A percentile compares a stretch with the other conserved stretches of the same genome.
Conservation (phyloP, 2,329 filamentous ascomycete species). For the Aspergillus sp. region DNA sequence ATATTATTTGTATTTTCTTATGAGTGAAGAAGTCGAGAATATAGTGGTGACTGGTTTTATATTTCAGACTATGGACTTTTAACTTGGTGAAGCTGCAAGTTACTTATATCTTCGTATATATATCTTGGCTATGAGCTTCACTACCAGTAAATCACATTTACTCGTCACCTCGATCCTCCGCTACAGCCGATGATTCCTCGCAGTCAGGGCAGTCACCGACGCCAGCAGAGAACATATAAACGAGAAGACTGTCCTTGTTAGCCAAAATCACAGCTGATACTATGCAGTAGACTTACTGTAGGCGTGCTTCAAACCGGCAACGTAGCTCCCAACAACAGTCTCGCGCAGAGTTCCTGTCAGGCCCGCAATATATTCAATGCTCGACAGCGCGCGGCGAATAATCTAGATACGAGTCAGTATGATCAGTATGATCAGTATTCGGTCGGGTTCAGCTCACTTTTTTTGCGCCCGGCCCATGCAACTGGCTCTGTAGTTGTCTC, state of each 20-base stretch:
- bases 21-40: too few species aligned
- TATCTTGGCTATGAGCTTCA: too few species aligned
- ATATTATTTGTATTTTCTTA: too few species aligned
- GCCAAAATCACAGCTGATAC: neutral
- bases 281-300: slow-evolving; percentile 10
- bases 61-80: too few species aligned
- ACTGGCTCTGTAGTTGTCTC: slow-evolving; percentile 27
- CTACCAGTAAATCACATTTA: too few species aligned
- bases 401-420: neutral
- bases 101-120: neutral
- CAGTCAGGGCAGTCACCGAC: slow-evolving; percentile 4
- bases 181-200: slow-evolving; percentile 9
- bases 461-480: slow-evolving; percentile 29
- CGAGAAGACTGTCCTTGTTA: slow-evolving; percentile 1
- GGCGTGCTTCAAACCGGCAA: slow-evolving; percentile 10
- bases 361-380: slow-evolving; percentile 10
- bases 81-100: too few species aligned
- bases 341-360: slow-evolving; percentile 7
- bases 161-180: too few species aligned
- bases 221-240: slow-evolving; percentile 5
- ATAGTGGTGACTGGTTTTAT: too few species aligned
- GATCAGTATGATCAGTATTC: neutral
- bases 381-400: slow-evolving; percentile 11
- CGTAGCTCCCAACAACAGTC: slow-evolving; percentile 11
- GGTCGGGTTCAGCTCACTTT: slow-evolving; percentile 13